A percentile compares a stretch with the other conserved stretches of the same genome.
These are phyloP conservation scores for Dactylellina haptotyla DNA, from an alignment of 2,329 filamentous ascomycete species.

Conservation along the genomic window DNA sequence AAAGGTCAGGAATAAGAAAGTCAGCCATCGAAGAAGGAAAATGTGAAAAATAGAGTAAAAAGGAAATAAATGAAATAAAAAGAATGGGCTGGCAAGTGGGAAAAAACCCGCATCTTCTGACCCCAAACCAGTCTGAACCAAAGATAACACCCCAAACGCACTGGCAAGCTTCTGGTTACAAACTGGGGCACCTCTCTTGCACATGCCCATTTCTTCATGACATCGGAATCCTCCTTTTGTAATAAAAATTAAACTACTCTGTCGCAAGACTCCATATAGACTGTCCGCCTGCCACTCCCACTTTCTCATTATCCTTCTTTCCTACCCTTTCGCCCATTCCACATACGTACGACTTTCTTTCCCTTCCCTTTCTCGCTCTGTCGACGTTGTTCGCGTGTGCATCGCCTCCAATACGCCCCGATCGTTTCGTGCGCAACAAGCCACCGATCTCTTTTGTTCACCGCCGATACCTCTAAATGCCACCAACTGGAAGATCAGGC, in stretches of 20 bases:
- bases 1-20: no score
- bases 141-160: slow-evolving; percentile 39
- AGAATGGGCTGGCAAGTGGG: slow-evolving; percentile 1
- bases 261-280: slow-evolving; percentile 28
- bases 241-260: no score
- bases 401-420: not conserved
- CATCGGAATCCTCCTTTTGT: slow-evolving; percentile 46
- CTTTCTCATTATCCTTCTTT: slow-evolving; percentile 18
- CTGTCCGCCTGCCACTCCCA: slow-evolving; percentile 26
- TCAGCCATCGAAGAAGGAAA: no score
- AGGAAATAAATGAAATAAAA: slow-evolving; percentile 1
- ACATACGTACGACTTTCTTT: no score
- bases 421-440: not conserved
- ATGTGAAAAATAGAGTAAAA: no score
- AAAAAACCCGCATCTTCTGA: slow-evolving; percentile 51
- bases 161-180: slow-evolving; percentile 10
- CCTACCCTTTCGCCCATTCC: no score
- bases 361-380: not conserved
- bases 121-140: slow-evolving; percentile 20
- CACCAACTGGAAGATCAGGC: slow-evolving; percentile 39
- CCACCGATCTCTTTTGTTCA: slow-evolving; percentile 1
- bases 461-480: slow-evolving; percentile 35
- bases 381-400: not conserved
- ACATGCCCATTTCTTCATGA: slow-evolving; percentile 46
- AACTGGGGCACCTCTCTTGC: no score